Conservation (phyloP, 495 filamentous ascomycete genomes). For the Xylaria intraflava region DNA sequence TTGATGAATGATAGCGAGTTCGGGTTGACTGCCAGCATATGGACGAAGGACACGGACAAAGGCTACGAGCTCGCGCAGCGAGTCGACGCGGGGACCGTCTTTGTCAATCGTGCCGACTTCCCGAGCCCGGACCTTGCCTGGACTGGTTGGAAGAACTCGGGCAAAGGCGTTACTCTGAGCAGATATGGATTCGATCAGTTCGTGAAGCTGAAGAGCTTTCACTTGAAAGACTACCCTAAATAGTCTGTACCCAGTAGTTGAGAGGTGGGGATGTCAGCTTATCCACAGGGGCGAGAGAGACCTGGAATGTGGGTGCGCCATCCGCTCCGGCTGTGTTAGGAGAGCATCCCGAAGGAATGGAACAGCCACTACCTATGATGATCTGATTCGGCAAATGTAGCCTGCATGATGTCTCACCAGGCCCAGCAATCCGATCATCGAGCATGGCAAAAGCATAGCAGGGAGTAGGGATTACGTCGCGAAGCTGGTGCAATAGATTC, state of each 20-base stretch:
- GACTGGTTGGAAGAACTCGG: conserved; percentile 97
- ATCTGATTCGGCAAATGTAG: background rate
- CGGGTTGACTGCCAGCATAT: conserved; percentile 93
- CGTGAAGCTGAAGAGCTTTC: conserved; percentile 91
- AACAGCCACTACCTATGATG: background rate
- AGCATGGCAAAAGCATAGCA: conserved; percentile 2
- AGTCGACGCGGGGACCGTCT: conserved; percentile 92
- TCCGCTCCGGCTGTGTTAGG: background rate
- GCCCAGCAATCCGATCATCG: background rate
- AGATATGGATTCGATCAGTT: conserved; percentile 92
- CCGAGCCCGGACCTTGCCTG: conserved; percentile 93
- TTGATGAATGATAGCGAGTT: conserved; percentile 96
- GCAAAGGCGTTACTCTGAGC: conserved; percentile 83
- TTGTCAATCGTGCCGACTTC: conserved; percentile 91
- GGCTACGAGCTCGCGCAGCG: conserved; percentile 73
- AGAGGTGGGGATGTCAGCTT: background rate
- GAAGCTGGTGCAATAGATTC: background rate
- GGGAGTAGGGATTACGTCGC: background rate
- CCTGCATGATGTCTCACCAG: conserved; percentile 3
- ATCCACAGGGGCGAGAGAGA: background rate
- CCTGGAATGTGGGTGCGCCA: background rate
- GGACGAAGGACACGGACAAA: conserved; percentile 79
- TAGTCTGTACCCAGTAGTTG: conserved; percentile 17
- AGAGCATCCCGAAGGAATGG: conserved; percentile 9
- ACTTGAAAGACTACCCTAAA: conserved; percentile 83